Percentiles rank a stretch among this genome's conserved stretches.
Conservation (phyloP, 2,329 filamentous ascomycete genomes). For the Gaeumannomyces tritici region DNA sequence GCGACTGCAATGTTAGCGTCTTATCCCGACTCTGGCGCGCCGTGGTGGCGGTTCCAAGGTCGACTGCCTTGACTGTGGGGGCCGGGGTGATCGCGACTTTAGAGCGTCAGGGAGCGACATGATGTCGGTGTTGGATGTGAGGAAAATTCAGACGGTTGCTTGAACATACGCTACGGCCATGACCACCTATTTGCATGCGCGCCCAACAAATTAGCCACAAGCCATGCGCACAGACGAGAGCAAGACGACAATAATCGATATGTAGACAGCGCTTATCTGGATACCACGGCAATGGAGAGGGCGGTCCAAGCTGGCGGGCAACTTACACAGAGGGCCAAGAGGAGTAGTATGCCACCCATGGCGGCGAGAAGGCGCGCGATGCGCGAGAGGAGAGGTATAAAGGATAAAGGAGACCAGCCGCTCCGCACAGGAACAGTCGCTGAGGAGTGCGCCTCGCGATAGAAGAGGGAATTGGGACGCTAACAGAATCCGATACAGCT, state of each 20-base stretch:
- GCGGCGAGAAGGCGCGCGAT: conserved; percentile 4
- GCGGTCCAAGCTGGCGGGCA: not conserved
- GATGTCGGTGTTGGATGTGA: not conserved
- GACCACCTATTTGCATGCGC: conserved; percentile 26
- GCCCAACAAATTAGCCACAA: conserved; percentile 10
- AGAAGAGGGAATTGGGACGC: not conserved
- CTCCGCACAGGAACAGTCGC: not conserved
- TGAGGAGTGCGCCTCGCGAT: not conserved
- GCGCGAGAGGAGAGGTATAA: not conserved
- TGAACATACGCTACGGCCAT: conserved; percentile 48
- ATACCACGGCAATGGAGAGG: not conserved
- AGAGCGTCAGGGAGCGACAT: not conserved
- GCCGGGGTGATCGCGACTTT: too few relatives aligned
- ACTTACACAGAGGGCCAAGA: conserved; percentile 22
- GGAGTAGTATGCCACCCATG: conserved; percentile 24
- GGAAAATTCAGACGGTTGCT: not conserved
- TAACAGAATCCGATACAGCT: not conserved
- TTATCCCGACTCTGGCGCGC: not conserved
- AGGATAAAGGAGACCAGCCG: not conserved
- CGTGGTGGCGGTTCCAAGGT: not conserved
- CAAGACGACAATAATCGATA: not conserved
- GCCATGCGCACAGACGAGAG: not conserved
- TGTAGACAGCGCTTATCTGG: not conserved
- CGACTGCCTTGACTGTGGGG: not conserved
- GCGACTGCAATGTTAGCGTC: not conserved